Evolutionary conservation across 306 rosid species (phyloP), one percentile per base, ranked within the genome.

Genomic region (Citrullus colocynthis): DNA sequence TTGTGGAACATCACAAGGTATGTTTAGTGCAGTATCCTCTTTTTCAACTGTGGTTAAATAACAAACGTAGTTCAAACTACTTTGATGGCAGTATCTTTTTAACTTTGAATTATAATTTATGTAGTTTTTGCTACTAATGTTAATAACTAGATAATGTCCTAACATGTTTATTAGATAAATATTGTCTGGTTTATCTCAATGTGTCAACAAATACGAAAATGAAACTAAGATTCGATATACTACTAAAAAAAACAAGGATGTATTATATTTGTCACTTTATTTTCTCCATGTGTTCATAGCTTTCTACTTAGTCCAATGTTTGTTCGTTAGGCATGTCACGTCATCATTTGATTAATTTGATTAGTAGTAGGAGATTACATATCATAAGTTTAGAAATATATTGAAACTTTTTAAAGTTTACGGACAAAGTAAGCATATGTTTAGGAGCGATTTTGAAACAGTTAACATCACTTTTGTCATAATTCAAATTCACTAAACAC

Each of bases 1-100:
- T 95, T 80, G 97, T 95, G 55, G 97, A 95, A 80, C 98, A 92
- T 78, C 92, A 87, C 59, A 92, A 92, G 93, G 98, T 92, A 80
- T 65, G 83, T 4, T 15, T 49, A 45, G 51, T 42, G 71, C 55
- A 18, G 61, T 39, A 28, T 74, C 17, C 4, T 78, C 41, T 69
- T 16, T 37, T 65, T 15, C 36, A 34, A 63, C 44, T 16, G 18
- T 36, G 6, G 28, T 16, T 63, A 16, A 62, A 63, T 34, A 34
- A 16, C 17, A 34, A 6, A 63, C 8, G 70, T 63, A 63, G 70
- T 32, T 63, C 11, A 8, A 61, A 15, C 5, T 48, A 11, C 65
- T 60, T 60, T 28, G 66, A 60, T 28, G 39, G 39, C 3, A 21
- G 20, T 60, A 12, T 62, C 11, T 36, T 60, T 60, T 24, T 12